Evolutionary conservation across 768 basidiomycete genomes (phyloP).

Genomic region (Leucosporidium scottii): DNA sequence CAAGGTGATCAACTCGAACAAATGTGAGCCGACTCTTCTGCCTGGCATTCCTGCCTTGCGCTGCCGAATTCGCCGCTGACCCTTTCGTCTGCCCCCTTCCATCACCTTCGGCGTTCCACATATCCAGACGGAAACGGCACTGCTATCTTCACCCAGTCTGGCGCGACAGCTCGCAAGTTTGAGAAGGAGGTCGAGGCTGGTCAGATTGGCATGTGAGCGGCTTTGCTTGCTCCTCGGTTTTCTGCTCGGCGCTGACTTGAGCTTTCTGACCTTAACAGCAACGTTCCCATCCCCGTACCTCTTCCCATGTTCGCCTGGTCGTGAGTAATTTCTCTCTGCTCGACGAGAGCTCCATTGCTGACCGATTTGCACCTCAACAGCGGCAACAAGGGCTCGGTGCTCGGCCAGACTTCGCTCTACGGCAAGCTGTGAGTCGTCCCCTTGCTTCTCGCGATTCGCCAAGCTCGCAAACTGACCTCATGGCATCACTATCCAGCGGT

Average conservation of each 20-base stretch:
- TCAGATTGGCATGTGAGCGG: constrained; percentile 57
- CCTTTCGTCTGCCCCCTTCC: neutral
- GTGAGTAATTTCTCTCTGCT: neutral
- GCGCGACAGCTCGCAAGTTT: constrained; percentile 88
- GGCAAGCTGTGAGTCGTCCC: constrained; percentile 59
- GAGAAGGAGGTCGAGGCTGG: constrained; percentile 72
- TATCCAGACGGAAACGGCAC: constrained; percentile 65
- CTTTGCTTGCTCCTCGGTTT: constrained; percentile 41
- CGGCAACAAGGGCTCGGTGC: constrained; percentile 65
- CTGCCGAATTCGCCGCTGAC: neutral
- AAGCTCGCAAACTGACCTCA: neutral
- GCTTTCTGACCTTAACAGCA: neutral
- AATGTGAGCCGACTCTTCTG: constrained; percentile 49
- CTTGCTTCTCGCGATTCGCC: neutral
- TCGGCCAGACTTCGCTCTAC: constrained; percentile 63
- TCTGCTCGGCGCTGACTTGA: neutral
- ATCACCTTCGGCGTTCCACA: neutral
- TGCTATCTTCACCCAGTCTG: constrained; percentile 92
- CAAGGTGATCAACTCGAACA: constrained; percentile 78
- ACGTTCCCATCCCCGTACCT: constrained; percentile 71
- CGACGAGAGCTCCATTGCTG: constrained; percentile 59
- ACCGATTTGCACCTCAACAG: too few relatives aligned
- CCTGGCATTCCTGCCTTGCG: too few relatives aligned
- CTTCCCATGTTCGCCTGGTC: constrained; percentile 77
- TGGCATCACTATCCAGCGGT: constrained; percentile 46